A percentile compares a stretch with the other conserved stretches of the same genome.
Evolutionary conservation across 2,329 filamentous ascomycete species (phyloP).

Genomic region (Fusarium ramigenum): DNA sequence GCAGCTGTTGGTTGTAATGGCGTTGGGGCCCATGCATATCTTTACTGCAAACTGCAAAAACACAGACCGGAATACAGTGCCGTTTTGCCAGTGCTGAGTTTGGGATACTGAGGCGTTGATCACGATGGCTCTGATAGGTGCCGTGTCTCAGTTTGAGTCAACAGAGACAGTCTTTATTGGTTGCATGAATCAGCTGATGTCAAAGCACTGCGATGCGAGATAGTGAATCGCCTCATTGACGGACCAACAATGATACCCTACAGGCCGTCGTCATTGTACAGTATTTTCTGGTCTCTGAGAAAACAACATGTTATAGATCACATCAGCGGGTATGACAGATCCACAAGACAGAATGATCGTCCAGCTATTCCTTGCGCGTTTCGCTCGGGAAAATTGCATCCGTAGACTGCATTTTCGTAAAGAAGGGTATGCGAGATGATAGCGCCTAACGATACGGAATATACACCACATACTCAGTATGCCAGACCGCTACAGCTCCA

Average conservation of each 20-base stretch:
- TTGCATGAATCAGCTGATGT: neutral
- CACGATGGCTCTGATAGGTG: neutral
- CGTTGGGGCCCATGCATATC: neutral
- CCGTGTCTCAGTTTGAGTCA: neutral
- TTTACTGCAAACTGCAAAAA: slow-evolving; percentile 17
- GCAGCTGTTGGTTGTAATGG: neutral
- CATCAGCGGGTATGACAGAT: neutral
- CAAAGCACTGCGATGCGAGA: neutral
- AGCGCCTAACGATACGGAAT: too few species aligned
- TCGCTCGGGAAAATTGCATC: neutral
- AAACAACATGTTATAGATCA: neutral
- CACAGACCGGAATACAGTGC: neutral
- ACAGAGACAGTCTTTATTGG: neutral
- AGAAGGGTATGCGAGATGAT: neutral
- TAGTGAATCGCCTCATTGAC: neutral
- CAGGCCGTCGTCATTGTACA: neutral
- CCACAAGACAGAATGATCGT: neutral
- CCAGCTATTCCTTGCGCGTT: neutral
- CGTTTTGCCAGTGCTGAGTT: neutral
- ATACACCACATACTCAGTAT: too few species aligned
- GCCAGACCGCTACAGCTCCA: too few species aligned
- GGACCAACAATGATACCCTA: neutral
- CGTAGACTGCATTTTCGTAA: neutral
- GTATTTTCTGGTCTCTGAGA: neutral
- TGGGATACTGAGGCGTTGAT: neutral